phyloP scores from a whole-genome alignment of 768 basidiomycete genomes.

The Goffeauzyma gilvescens region DNA sequence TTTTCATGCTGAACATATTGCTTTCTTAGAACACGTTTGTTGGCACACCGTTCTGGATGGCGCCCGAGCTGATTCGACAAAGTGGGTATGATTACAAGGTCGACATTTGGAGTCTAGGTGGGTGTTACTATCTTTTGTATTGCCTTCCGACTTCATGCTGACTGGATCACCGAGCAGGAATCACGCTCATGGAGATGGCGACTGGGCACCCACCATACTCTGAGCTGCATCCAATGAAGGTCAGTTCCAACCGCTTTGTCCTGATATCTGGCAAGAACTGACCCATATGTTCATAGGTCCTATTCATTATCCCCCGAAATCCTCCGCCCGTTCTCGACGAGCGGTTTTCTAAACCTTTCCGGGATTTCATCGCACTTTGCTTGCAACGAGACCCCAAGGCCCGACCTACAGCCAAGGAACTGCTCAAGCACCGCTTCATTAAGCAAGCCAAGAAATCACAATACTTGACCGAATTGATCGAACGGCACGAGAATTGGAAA shows the following conservation, averaged over 20 bases:
- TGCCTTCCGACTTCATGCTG: background rate
- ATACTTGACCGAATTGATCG: constrained; percentile 88
- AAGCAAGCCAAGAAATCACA: constrained; percentile 83
- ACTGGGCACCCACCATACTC: constrained; percentile 97
- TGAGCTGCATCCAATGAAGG: constrained; percentile 98
- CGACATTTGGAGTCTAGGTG: constrained; percentile 91
- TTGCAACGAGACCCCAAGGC: constrained; percentile 84
- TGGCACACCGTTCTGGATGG: constrained; percentile 97
- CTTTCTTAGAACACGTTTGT: constrained; percentile 98
- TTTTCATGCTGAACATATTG: constrained; percentile 43
- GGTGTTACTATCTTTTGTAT: background rate
- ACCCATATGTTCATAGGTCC: constrained; percentile 41
- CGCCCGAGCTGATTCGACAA: constrained; percentile 95
- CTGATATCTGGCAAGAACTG: background rate
- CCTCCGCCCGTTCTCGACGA: constrained; percentile 77
- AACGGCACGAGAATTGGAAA: constrained; percentile 82
- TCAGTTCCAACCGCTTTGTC: constrained; percentile 32
- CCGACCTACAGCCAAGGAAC: constrained; percentile 81
- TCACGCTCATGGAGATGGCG: constrained; percentile 86
- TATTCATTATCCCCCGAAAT: constrained; percentile 97
- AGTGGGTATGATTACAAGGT: constrained; percentile 98
- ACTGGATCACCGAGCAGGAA: constrained; percentile 36
- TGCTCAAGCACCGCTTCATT: constrained; percentile 90
- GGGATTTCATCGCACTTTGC: constrained; percentile 83
- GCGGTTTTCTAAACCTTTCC: constrained; percentile 77